Percentiles rank a stretch among this genome's conserved stretches.
Conservation (phyloP, 1,139 yeast species). For the Zygoascus hellenicus region DNA sequence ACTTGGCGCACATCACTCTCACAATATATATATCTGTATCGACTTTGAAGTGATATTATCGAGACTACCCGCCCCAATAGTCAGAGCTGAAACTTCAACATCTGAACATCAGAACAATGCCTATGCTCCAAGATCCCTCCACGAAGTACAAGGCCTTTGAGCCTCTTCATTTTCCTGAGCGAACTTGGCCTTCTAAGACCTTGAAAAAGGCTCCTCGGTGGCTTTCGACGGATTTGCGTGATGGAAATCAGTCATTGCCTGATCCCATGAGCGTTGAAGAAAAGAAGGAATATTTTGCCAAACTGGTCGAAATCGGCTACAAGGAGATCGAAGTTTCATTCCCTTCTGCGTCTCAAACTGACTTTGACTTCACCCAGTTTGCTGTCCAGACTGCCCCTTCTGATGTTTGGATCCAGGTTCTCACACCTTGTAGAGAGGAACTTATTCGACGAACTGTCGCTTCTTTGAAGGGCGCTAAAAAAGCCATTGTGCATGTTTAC, state of each 20-base stretch:
- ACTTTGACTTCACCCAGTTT: slow-evolving; percentile 89
- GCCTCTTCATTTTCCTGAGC: slow-evolving; percentile 60
- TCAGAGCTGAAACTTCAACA: no score
- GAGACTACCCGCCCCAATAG: no score
- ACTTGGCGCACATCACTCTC: no score
- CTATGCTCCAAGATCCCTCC: slow-evolving; percentile 66
- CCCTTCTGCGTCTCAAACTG: slow-evolving; percentile 94
- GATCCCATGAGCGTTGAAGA: slow-evolving; percentile 94
- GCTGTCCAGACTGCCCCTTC: slow-evolving; percentile 92
- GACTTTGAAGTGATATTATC: no score
- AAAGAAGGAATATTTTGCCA: slow-evolving; percentile 81
- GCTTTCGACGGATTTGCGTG: slow-evolving; percentile 93
- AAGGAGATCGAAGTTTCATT: slow-evolving; percentile 96
- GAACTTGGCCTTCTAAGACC: slow-evolving; percentile 82
- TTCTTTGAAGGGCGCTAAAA: slow-evolving; percentile 80
- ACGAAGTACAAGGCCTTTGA: slow-evolving; percentile 67
- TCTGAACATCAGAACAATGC: slow-evolving; percentile 1
- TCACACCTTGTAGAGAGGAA: slow-evolving; percentile 89
- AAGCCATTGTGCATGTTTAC: slow-evolving; percentile 85
- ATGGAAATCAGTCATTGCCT: slow-evolving; percentile 95
- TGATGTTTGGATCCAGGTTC: slow-evolving; percentile 87
- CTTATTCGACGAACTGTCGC: slow-evolving; percentile 86
- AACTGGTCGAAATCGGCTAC: slow-evolving; percentile 84
- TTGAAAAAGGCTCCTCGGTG: slow-evolving; percentile 86
- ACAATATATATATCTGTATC: no score